Base-by-base conservation (phyloP, 176 grass and related monocot genomes). In the Eragrostis nindensis region DNA sequence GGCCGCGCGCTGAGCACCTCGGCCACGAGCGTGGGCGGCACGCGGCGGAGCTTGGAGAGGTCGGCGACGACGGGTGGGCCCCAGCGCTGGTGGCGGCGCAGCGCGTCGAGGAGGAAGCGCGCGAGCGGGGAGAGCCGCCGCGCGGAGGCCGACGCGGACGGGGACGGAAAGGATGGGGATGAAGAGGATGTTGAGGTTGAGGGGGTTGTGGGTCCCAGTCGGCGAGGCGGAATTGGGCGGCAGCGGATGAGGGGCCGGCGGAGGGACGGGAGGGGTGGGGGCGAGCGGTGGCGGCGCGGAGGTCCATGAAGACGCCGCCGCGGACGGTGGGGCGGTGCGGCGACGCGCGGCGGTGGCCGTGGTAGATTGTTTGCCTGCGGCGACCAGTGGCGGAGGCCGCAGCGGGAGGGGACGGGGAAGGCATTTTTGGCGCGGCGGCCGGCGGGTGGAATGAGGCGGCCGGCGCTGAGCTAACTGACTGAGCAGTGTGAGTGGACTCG, bases 31-130 rank as follows among this genome's bases (percentile, higher is more conserved):
- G 75, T 69, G 14, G 96, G 88, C 0, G 86, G 78, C 19, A 98
- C 84, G 70, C 89, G 86, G 53, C 88, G 88, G 39, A 95, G 90
- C 88, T 98, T 95, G 54, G 86, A 76, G 27, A 98, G 90, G 39
- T 93, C 92, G 0, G 86, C 84, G 24, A 93, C 60, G 29, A 98
- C 71, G 21, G 82, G 59, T 5, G 75, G 89, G 21, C 92, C 85
- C 96, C 90, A 95, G 43, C 82, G 84, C 56, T 70, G 50, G 90
- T 98, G 86, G 0, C 82, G 84, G 68, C 82, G 88, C 38, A 98
- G 86, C 49, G 90, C 84, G 62, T 82, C 86, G 84, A 98, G 86
- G 76, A 98, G 78, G 75, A 82, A 98, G 39, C 90, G 82, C 27
- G 88, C 86, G 41, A 93, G 86, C 14, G 90, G 90, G 71, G 88